Evolutionary conservation across 2,329 filamentous ascomycete genomes (phyloP), one percentile per base, ranked within the genome.

Genomic region (Aureobasidium sp.): DNA sequence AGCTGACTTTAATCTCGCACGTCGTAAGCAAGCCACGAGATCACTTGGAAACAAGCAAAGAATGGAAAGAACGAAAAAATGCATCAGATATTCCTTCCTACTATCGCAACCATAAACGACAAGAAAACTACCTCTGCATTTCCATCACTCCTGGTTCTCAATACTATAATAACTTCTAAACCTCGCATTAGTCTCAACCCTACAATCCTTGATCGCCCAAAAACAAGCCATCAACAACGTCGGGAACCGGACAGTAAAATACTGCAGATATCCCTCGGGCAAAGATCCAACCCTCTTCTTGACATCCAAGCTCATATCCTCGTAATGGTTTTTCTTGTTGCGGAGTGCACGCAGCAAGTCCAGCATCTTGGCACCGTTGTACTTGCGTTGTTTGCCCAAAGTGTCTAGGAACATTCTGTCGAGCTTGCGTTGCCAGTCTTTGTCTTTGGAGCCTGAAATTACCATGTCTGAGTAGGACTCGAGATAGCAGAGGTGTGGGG

Each of bases 271-370:
- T 0, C 90, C 90, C 15, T 91, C 87, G 0, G 91, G 88, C 63
- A 93, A 72, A 9, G 86, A 77, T 0, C 91, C 92, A 0, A 96
- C 89, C 68, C 82, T 80, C 55, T 79, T 79, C 75, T 87, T 93
- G 65, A 96, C 82, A 53, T 85, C 78, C 15, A 92, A 89, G 7
- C 89, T 83, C 90, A 99, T 93, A 73, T 99, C 94, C 71, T 96
- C 92, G 73, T 97, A 99, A 72, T 99, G 94, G 66, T 97, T 96
- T 69, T 89, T 90, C 83, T 99, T 99, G 76, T 99, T 99, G 27
- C 94, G 82, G 62, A 99, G 78, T 1, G 93, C 94, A 1, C 94
- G 84, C 24, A 99, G 78, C 26, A 99, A 80, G 75, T 99, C 94
- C 61, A 99, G 77, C 71, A 99, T 83, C 51, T 86, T 84, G 1